Conservation (phyloP, 805 yeast genomes). For the Candida tammaniensis region DNA sequence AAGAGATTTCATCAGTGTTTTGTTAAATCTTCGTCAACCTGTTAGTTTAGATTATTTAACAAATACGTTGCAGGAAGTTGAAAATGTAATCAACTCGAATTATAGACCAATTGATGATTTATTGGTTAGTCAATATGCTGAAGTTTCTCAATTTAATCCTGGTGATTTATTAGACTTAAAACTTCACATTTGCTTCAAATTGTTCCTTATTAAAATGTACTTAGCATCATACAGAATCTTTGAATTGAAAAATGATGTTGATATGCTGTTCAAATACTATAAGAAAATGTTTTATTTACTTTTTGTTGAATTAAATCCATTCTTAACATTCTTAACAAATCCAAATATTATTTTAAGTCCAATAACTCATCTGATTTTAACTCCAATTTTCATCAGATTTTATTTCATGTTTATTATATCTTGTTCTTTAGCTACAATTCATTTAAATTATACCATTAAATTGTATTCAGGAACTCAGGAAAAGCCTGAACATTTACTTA, state of each 20-base stretch:
- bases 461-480: slow-evolving; percentile 8
- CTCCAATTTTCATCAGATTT: slow-evolving; percentile 7
- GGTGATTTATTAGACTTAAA: background rate
- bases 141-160: background rate
- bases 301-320: slow-evolving; percentile 23
- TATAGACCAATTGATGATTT: background rate
- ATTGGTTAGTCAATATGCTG: background rate
- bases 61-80: background rate
- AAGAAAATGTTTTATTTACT: slow-evolving; percentile 22
- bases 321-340: slow-evolving; percentile 14
- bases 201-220: slow-evolving; percentile 7
- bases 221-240: slow-evolving; percentile 15
- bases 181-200: slow-evolving; percentile 1
- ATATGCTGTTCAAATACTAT: slow-evolving; percentile 30
- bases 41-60: slow-evolving; percentile 4
- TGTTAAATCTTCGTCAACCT: slow-evolving; percentile 6
- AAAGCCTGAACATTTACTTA: slow-evolving; percentile 9
- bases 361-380: background rate
- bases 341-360: background rate
- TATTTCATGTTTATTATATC: slow-evolving; percentile 7
- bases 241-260: slow-evolving; percentile 24
- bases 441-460: slow-evolving; percentile 9
- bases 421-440: slow-evolving; percentile 7
- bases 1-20: slow-evolving; percentile 3
- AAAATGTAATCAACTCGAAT: background rate